Conservation (phyloP, 1,139 yeast species). For the Wickerhamiella infanticola region DNA sequence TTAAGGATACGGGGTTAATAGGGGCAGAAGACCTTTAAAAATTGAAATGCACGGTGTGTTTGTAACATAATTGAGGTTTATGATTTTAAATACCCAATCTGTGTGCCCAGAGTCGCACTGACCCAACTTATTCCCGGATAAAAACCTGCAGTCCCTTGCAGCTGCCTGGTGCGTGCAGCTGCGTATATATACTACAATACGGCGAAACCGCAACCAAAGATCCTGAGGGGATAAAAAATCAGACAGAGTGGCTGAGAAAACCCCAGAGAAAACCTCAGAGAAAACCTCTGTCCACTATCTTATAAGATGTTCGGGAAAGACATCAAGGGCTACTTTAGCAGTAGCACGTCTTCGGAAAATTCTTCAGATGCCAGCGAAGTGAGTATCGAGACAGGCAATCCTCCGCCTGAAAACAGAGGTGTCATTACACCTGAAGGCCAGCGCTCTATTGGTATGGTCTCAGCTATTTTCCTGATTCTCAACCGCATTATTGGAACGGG, state of each 20-base stretch:
- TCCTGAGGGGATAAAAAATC: no score
- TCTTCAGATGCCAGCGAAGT: not conserved
- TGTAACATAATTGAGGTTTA: no score
- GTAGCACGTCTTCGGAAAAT: not conserved
- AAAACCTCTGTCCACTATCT: not conserved
- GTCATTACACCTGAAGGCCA: slow-evolving; percentile 15
- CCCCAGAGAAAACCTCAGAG: not conserved
- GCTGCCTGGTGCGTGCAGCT: not conserved
- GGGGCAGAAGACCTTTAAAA: not conserved
- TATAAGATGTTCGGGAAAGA: not conserved
- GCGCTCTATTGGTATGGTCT: slow-evolving; percentile 34
- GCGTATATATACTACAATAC: not conserved
- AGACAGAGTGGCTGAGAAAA: not conserved
- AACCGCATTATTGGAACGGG: slow-evolving; percentile 82
- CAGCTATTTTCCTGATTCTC: slow-evolving; percentile 52
- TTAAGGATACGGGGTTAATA: not conserved
- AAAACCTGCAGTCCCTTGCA: not conserved
- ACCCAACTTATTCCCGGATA: not conserved
- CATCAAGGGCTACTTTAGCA: not conserved
- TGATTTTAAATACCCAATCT: not conserved
- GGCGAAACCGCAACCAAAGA: not conserved
- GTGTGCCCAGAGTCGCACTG: not conserved
- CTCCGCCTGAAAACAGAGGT: not conserved
- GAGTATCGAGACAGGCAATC: not conserved
- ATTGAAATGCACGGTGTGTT: not conserved